Conservation (phyloP, 805 yeast species). For the Debaryomyces prosopidis region DNA sequence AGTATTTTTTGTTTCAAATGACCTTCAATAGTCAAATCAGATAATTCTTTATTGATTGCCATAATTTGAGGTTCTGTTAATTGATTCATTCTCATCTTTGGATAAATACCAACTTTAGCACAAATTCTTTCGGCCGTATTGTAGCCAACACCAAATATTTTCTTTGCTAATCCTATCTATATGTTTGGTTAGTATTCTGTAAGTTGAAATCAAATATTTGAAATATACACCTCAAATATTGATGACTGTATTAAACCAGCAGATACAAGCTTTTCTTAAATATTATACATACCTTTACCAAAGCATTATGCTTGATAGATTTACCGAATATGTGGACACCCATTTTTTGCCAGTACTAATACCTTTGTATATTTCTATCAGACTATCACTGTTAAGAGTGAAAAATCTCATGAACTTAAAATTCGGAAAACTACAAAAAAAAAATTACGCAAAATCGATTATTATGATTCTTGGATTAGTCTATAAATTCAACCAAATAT, state of each 20-base stretch:
- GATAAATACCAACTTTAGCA: slow-evolving; percentile 87
- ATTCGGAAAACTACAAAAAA: not conserved
- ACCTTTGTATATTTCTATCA: too few relatives aligned
- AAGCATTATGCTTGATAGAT: slow-evolving; percentile 42
- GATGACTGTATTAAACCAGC: too few relatives aligned
- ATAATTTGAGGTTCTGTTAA: slow-evolving; percentile 83
- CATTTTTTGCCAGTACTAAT: slow-evolving; percentile 19
- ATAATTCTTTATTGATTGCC: slow-evolving; percentile 83
- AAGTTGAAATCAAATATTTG: too few relatives aligned
- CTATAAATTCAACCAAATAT: too few relatives aligned
- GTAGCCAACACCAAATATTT: slow-evolving; percentile 85
- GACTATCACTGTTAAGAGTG: too few relatives aligned
- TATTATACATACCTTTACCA: slow-evolving; percentile 30
- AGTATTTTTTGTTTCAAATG: slow-evolving; percentile 71
- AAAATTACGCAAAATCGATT: not conserved
- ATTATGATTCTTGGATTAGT: too few relatives aligned
- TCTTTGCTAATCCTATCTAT: slow-evolving; percentile 67
- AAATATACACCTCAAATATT: too few relatives aligned
- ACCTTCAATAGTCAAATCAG: slow-evolving; percentile 81
- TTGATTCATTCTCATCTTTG: slow-evolving; percentile 92
- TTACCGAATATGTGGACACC: slow-evolving; percentile 48
- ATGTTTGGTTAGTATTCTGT: not conserved
- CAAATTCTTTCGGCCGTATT: slow-evolving; percentile 73
- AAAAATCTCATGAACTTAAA: too few relatives aligned
- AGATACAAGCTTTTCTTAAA: too few relatives aligned